Evolutionary conservation across 306 rosid genomes (phyloP), one percentile per base, ranked within the genome.

Genomic region (Comarum palustre): DNA sequence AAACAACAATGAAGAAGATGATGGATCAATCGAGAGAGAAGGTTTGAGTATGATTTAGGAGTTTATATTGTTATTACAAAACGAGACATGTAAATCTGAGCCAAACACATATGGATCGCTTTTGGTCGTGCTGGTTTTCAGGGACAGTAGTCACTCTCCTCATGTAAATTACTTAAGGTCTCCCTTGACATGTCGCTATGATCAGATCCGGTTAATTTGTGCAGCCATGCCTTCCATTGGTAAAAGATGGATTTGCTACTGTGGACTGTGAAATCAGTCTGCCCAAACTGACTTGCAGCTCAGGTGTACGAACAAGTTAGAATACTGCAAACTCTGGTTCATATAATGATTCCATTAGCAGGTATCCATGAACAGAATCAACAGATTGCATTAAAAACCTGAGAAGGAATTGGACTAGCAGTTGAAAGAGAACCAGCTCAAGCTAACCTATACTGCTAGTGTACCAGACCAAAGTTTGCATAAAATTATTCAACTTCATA

Each of bases 81-180:
- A 36, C 41, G 9, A 5, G 1, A 36, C 41, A 6, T 36, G 41
- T 11, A 7, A 68, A 65, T 85, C 66, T 75, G 66, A 61, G 55
- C 86, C 88, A 36, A 63, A 83, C 89, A 82, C 78, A 52, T 64
- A n/a, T n/a, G 75, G 52, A 38, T 70, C 42, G 51, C 15, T 73
- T 66, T 58, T 34, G 72, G 62, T 62, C 57, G 68, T 71, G 50
- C 79, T 0, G 2, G 1, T 41, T 73, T 63, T 74, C 29, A 58
- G 62, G 25, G 45, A 11, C 1, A 15, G 19, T 31, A n/a, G n/a
- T n/a, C 86, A 39, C 83, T 15, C 71, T n/a, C n/a, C n/a, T n/a
- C n/a, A n/a, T n/a, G n/a, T n/a, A n/a, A n/a, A n/a, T n/a, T n/a
- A n/a, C n/a, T n/a, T n/a, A n/a, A n/a, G n/a, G n/a, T n/a, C n/a